A percentile compares a stretch with the other conserved stretches of the same genome.
Evolutionary conservation across 768 basidiomycete species (phyloP).

Genomic region (Cyclocybe cylindracea): DNA sequence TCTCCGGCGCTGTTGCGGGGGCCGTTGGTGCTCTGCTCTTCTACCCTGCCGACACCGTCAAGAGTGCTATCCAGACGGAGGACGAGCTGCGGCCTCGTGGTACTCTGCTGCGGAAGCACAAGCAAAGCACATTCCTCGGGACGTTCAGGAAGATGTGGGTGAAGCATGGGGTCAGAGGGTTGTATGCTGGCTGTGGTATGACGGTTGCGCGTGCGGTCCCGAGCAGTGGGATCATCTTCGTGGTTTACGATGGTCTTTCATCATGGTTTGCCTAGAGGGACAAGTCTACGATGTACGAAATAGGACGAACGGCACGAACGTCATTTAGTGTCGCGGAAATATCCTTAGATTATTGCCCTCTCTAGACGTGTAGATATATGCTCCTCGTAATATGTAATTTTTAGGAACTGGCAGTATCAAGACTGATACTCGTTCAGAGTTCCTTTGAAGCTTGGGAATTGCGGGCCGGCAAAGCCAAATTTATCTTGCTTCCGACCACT

Average conservation of each 20-base stretch:
- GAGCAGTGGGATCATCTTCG: slow-evolving; percentile 89
- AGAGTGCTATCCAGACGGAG: slow-evolving; percentile 93
- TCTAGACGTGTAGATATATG: no score
- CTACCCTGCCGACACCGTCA: slow-evolving; percentile 95
- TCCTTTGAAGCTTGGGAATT: no score
- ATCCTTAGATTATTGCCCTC: no score
- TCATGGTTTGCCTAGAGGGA: slow-evolving; percentile 37
- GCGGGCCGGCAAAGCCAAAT: no score
- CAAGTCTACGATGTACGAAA: not conserved
- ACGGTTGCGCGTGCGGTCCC: slow-evolving; percentile 85
- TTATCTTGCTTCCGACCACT: no score
- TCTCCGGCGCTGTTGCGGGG: slow-evolving; percentile 85
- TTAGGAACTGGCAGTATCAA: no score
- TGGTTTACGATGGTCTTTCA: slow-evolving; percentile 83
- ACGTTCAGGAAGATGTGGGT: slow-evolving; percentile 73
- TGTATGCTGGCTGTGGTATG: slow-evolving; percentile 93
- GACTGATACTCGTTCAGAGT: no score
- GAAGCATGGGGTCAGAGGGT: slow-evolving; percentile 74
- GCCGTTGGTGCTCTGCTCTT: slow-evolving; percentile 84
- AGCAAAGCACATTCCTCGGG: slow-evolving; percentile 44
- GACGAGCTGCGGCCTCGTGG: slow-evolving; percentile 72
- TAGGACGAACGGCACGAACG: not conserved
- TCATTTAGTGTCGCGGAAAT: no score
- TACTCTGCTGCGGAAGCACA: slow-evolving; percentile 3
- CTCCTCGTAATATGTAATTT: no score